phyloP scores from a whole-genome alignment of 2,329 filamentous ascomycete species.

The Hypoxylon sp. region DNA sequence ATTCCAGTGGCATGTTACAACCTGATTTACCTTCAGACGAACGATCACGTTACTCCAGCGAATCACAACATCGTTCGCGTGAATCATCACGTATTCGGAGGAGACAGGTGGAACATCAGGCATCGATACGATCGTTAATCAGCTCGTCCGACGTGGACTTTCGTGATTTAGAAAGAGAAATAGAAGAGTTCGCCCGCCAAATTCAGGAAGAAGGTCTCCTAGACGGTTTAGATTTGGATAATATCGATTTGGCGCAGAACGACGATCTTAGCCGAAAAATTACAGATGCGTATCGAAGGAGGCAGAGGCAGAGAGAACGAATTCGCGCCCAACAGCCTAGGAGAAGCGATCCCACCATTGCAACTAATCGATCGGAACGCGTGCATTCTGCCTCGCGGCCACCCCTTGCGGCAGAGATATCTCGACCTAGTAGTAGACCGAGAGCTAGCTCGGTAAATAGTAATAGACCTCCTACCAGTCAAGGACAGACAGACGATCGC shows the following conservation, averaged over 20 bases:
- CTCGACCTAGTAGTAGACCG: constrained; percentile 41
- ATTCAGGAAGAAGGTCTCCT: constrained; percentile 88
- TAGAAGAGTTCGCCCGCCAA: constrained; percentile 87
- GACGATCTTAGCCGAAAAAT: constrained; percentile 92
- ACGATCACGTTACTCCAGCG: constrained; percentile 53
- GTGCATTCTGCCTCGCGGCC: constrained; percentile 42
- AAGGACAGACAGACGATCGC: constrained; percentile 56
- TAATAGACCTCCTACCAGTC: constrained; percentile 48
- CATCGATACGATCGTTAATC: constrained; percentile 84
- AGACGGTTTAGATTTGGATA: constrained; percentile 88
- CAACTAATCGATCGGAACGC: constrained; percentile 50
- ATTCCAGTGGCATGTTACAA: constrained; percentile 51
- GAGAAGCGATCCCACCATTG: constrained; percentile 53
- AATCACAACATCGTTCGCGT: constrained; percentile 54
- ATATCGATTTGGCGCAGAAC: constrained; percentile 83
- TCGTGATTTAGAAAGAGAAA: constrained; percentile 84
- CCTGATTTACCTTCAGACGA: constrained; percentile 50
- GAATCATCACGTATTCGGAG: constrained; percentile 50
- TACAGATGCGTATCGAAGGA: constrained; percentile 83
- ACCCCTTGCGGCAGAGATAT: constrained; percentile 35
- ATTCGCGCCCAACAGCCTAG: constrained; percentile 57
- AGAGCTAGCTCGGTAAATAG: constrained; percentile 46
- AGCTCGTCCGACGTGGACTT: constrained; percentile 80
- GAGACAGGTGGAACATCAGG: constrained; percentile 84
- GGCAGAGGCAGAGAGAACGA: constrained; percentile 74